phyloP scores from a whole-genome alignment of 768 basidiomycete genomes.

The Daedaleopsis sinensis region DNA sequence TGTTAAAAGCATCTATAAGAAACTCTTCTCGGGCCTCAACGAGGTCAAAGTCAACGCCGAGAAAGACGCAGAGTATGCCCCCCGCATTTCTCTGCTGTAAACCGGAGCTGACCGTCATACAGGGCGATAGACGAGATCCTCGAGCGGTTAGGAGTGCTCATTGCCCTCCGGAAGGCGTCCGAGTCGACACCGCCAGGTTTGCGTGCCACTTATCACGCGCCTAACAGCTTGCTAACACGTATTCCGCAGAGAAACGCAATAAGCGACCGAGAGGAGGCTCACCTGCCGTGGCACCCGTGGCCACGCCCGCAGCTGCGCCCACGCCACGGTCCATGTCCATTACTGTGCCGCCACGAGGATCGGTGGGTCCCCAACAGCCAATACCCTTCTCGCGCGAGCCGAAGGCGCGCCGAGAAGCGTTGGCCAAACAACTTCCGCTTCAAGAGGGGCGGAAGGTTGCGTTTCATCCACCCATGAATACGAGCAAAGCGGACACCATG shows the following conservation, averaged over 20 bases:
- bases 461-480: conserved; percentile 63
- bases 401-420: conserved; percentile 65
- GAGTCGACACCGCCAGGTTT: conserved; percentile 62
- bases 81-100: conserved; percentile 17
- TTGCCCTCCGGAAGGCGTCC: conserved; percentile 73
- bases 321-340: conserved; percentile 53
- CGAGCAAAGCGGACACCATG: conserved; percentile 59
- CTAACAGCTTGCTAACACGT: not conserved
- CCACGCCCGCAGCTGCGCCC: conserved; percentile 14
- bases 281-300: conserved; percentile 43
- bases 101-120: not conserved
- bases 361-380: conserved; percentile 56
- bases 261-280: conserved; percentile 77
- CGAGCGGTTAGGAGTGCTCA: conserved; percentile 68
- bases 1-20: conserved; percentile 65
- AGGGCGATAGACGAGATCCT: conserved; percentile 76
- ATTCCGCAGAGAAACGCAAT: conserved; percentile 65
- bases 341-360: conserved; percentile 56
- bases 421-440: conserved; percentile 65
- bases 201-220: conserved; percentile 1
- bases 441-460: conserved; percentile 80
- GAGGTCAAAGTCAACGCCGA: conserved; percentile 64
- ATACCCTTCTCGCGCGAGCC: conserved; percentile 64
- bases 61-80: conserved; percentile 60
- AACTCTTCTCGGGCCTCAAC: conserved; percentile 59